Percentiles rank a stretch among this genome's conserved stretches.
phyloP scores from a whole-genome alignment of 2,329 filamentous ascomycete species.

The Talaromyces atroroseus region DNA sequence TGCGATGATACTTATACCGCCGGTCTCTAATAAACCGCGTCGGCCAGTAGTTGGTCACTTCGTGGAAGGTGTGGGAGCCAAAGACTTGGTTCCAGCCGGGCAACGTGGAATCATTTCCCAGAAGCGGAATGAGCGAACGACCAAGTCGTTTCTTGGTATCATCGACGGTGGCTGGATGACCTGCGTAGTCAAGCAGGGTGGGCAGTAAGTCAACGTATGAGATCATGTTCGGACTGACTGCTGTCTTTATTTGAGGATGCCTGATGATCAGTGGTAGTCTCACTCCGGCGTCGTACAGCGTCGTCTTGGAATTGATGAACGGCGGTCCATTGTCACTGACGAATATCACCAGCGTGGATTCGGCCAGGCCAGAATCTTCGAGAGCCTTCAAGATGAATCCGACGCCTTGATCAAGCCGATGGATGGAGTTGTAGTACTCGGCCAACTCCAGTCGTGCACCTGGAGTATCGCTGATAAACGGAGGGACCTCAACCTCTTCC shows the following conservation, averaged over 20 bases:
- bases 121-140: slow-evolving; percentile 19
- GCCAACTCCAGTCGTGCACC: slow-evolving; percentile 40
- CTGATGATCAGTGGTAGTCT: slow-evolving; percentile 41
- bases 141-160: slow-evolving; percentile 15
- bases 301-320: slow-evolving; percentile 50
- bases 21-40: slow-evolving; percentile 42
- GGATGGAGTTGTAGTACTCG: slow-evolving; percentile 40
- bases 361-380: slow-evolving; percentile 23
- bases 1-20: slow-evolving; percentile 49
- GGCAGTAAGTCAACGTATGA: slow-evolving; percentile 46
- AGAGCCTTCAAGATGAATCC: slow-evolving; percentile 21
- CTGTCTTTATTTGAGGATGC: slow-evolving; percentile 21
- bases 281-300: slow-evolving; percentile 46
- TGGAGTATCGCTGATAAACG: slow-evolving; percentile 38
- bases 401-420: slow-evolving; percentile 38
- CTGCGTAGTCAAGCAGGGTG: slow-evolving; percentile 40
- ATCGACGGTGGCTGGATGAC: slow-evolving; percentile 30
- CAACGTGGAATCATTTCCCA: neutral
- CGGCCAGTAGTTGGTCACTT: slow-evolving; percentile 48
- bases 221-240: slow-evolving; percentile 40
- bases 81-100: slow-evolving; percentile 31
- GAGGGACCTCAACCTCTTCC: slow-evolving; percentile 37
- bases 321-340: slow-evolving; percentile 47
- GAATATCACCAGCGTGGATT: slow-evolving; percentile 42
- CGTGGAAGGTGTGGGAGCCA: slow-evolving; percentile 50